Percentiles rank a stretch among this genome's conserved stretches.
phyloP scores from a whole-genome alignment of 768 basidiomycete genomes.

The Psilocybe cubensis region DNA sequence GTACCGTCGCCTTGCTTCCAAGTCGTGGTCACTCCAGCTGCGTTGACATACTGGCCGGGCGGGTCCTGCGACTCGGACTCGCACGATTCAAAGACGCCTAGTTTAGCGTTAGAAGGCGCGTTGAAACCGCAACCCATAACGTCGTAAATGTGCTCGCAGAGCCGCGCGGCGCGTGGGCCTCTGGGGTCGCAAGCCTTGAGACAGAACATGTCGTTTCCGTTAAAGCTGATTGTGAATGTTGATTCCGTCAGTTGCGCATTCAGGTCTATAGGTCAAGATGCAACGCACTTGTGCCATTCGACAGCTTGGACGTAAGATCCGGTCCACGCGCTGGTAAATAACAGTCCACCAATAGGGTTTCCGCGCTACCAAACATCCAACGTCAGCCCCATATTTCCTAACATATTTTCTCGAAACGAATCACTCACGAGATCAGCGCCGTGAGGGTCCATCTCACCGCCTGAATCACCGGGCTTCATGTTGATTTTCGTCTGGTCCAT shows the following conservation, averaged over 20 bases:
- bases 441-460: constrained; percentile 81
- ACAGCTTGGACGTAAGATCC: constrained; percentile 55
- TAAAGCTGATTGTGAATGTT: constrained; percentile 54
- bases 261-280: not conserved
- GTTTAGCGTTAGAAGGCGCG: constrained; percentile 62
- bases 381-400: not conserved
- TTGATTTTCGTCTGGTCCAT: constrained; percentile 67
- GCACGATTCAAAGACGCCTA: constrained; percentile 67
- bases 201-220: constrained; percentile 53
- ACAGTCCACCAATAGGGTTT: constrained; percentile 74
- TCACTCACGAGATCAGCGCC: constrained; percentile 58
- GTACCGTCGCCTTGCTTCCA: constrained; percentile 1
- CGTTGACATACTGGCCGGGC: constrained; percentile 33
- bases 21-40: constrained; percentile 16
- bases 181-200: constrained; percentile 68
- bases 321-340: constrained; percentile 62
- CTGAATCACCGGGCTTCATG: constrained; percentile 55
- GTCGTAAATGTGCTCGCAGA: constrained; percentile 75
- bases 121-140: constrained; percentile 79
- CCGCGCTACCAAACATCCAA: constrained; percentile 51
- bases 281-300: constrained; percentile 71
- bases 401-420: not conserved
- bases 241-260: not conserved
- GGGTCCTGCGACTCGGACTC: constrained; percentile 52
- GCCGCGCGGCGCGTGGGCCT: constrained; percentile 46